Base-by-base conservation (phyloP, 1,284 basidiomycete species). In the Pseudozyma pruni region DNA sequence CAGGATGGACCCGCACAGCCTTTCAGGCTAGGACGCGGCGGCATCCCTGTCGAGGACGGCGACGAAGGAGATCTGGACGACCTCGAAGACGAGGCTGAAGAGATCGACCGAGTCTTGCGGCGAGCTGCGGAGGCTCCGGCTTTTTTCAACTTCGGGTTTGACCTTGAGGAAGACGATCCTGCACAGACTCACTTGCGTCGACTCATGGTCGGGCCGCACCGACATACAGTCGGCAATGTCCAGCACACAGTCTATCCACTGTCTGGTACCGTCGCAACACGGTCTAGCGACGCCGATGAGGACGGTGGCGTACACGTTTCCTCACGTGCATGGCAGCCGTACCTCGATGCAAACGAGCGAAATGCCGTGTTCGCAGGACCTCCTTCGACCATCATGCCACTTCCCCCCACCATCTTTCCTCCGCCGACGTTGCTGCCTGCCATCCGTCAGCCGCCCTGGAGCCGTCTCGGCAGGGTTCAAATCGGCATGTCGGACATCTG, bases 371-470 rank as follows among this genome's bases (percentile, higher is more conserved):
- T 60, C 35, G 37, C 40, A 16, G 23, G 33, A n/a, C 25, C 44
- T 1, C 40, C 41, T 17, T 51, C 52, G 11, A 46, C 43, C 29
- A 38, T 49, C 13, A 53, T 55, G 52, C 60, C 60, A 2, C 27
- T 48, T 19, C 70, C 69, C n/a, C 64, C 70, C 0, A 41, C 49
- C 37, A 57, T 56, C 43, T 75, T 75, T 19, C 73, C 73, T 11
- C 58, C 73, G 2, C 73, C 73, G 8, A 52, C 70, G 2, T 27
- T 75, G 31, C 51, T 75, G 25, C 63, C 64, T 9, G 57, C 63
- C 16, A 57, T 75, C 31, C 63, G 69, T 11, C 37, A 50, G 13
- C 49, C 50, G 29, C 50, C 50, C 3, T 56, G 55, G 50, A 69
- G 59, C 16, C 44, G 44, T 2, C 50, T 69, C 4, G 38, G 31